A percentile compares a stretch with the other conserved stretches of the same genome.
Conservation (phyloP, 2,329 filamentous ascomycete genomes). For the Arthrobotrys entomopaga region DNA sequence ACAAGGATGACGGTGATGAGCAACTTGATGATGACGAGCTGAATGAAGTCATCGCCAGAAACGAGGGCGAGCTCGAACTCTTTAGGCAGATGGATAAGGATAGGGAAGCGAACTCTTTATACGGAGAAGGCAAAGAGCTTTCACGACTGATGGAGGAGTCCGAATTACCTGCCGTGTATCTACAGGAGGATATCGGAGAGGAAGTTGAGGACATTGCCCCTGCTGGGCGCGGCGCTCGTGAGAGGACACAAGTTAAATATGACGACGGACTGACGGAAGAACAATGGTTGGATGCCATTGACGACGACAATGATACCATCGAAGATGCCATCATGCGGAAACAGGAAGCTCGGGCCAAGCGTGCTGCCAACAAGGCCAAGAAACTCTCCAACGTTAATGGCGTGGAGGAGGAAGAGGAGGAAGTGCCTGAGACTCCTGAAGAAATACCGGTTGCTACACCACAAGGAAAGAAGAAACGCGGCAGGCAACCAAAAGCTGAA, state of each 20-base stretch:
- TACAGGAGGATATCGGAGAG: constrained; percentile 83
- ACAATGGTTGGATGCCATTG: constrained; percentile 97
- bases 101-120: constrained; percentile 72
- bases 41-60: constrained; percentile 91
- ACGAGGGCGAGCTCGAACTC: constrained; percentile 76
- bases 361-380: constrained; percentile 79
- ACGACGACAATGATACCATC: constrained; percentile 93
- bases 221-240: constrained; percentile 85
- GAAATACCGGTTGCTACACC: constrained; percentile 64
- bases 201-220: constrained; percentile 77
- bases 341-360: constrained; percentile 82
- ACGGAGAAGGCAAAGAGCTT: constrained; percentile 75
- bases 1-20: constrained; percentile 82
- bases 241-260: constrained; percentile 92
- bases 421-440: constrained; percentile 79
- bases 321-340: constrained; percentile 93
- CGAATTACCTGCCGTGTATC: constrained; percentile 93
- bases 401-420: constrained; percentile 77
- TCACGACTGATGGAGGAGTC: constrained; percentile 86
- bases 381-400: constrained; percentile 64
- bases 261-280: constrained; percentile 98
- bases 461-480: constrained; percentile 78
- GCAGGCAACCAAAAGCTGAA: constrained; percentile 79
- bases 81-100: constrained; percentile 89
- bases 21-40: constrained; percentile 99